Evolutionary conservation across 192 early-diverging fungal species (phyloP).

Genomic region (Backusella luteola): DNA sequence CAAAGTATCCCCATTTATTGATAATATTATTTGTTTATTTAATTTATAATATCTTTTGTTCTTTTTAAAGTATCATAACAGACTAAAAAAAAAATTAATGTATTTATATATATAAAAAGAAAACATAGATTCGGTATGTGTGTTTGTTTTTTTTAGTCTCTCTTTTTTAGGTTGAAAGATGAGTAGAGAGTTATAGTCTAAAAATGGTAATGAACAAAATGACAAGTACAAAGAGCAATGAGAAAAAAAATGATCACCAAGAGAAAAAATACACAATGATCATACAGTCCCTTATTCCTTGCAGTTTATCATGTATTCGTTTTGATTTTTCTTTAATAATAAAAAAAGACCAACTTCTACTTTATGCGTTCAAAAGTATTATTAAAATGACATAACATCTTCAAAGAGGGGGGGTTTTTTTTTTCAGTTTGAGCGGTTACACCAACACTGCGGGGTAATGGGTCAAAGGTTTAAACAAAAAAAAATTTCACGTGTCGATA

Average conservation of each 20-base stretch:
- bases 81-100: not conserved
- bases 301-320: not conserved
- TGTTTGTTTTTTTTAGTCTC: not conserved
- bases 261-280: not conserved
- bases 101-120: not conserved
- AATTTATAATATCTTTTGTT: not conserved
- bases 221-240: not conserved
- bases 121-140: not conserved
- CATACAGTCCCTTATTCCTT: not conserved
- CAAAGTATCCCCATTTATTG: not conserved
- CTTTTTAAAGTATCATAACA: not conserved
- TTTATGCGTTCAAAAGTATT: not conserved
- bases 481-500: not conserved
- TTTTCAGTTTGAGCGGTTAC: not conserved
- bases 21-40: not conserved
- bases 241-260: not conserved
- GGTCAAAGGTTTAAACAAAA: not conserved
- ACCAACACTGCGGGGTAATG: not conserved
- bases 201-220: not conserved
- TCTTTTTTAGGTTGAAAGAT: conserved; percentile 4
- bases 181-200: not conserved
- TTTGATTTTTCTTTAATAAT: not conserved
- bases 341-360: not conserved
- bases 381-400: not conserved
- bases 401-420: not conserved